phyloP scores from a whole-genome alignment of 2,329 filamentous ascomycete genomes.

The Rutstroemia sp. region DNA sequence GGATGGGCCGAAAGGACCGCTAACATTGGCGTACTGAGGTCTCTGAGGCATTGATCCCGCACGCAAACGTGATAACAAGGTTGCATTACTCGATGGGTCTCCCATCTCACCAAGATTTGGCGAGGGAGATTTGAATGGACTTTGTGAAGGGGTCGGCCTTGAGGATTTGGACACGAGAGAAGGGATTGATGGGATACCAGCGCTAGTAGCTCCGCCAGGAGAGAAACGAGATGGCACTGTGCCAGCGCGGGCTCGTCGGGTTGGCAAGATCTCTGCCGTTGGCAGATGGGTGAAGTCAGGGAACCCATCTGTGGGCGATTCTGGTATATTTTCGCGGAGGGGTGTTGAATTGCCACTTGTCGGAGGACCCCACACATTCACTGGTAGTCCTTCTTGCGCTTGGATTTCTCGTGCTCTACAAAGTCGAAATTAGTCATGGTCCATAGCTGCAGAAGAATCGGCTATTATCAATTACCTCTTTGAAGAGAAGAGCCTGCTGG shows the following conservation, averaged over 20 bases:
- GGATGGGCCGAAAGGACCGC: constrained; percentile 75
- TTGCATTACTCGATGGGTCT: constrained; percentile 52
- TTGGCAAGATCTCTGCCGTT: constrained; percentile 57
- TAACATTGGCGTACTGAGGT: constrained; percentile 53
- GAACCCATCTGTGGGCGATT: constrained; percentile 93
- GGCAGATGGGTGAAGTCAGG: constrained; percentile 76
- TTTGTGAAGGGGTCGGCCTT: constrained; percentile 78
- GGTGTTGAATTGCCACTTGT: constrained; percentile 96
- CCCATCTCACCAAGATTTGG: constrained; percentile 43
- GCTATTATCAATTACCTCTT: constrained; percentile 61
- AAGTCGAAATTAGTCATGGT: constrained; percentile 7
- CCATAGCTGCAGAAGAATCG: neutral
- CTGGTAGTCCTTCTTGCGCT: constrained; percentile 79
- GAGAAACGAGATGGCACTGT: constrained; percentile 95
- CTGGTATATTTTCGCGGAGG: constrained; percentile 92
- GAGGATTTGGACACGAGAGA: constrained; percentile 67
- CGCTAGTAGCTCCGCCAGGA: constrained; percentile 59
- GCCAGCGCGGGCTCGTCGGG: constrained; percentile 76
- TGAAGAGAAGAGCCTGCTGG: constrained; percentile 72
- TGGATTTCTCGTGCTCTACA: constrained; percentile 88
- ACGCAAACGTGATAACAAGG: constrained; percentile 75
- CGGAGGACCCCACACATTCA: constrained; percentile 84
- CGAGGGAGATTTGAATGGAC: constrained; percentile 69
- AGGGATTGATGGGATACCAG: constrained; percentile 36
- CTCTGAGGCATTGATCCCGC: constrained; percentile 93